Evolutionary conservation across 225 moss, liverwort and hornwort genomes (phyloP).

Genomic region (Anthoceros angustus): DNA sequence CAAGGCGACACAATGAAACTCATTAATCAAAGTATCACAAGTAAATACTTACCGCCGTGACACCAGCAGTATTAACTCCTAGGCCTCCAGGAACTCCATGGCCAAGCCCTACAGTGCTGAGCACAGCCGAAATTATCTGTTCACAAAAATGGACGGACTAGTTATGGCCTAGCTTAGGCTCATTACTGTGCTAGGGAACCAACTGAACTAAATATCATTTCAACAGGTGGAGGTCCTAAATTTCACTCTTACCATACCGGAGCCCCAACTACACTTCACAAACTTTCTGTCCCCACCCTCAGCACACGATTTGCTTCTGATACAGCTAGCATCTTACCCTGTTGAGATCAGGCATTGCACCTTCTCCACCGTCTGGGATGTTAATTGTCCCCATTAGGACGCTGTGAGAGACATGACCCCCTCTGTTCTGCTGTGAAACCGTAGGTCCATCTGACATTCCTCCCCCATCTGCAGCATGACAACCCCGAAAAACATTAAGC

Average conservation of each 20-base stretch:
- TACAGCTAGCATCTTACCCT: constrained; percentile 26
- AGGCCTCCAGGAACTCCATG: constrained; percentile 37
- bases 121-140: constrained; percentile 86
- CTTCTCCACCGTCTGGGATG: constrained; percentile 75
- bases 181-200: neutral
- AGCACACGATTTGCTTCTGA: neutral
- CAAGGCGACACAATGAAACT: neutral
- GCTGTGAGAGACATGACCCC: constrained; percentile 85
- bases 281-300: neutral
- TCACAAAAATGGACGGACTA: constrained; percentile 4
- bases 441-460: constrained; percentile 47
- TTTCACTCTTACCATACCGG: neutral
- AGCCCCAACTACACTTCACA: neutral
- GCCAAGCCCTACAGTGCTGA: constrained; percentile 71
- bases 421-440: constrained; percentile 40
- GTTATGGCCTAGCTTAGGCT: neutral
- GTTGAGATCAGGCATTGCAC: constrained; percentile 73
- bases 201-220: no score
- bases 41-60: constrained; percentile 41
- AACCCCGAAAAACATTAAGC: neutral
- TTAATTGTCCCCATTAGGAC: constrained; percentile 97
- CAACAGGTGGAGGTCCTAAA: no score
- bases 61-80: constrained; percentile 32
- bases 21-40: neutral
- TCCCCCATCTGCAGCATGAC: constrained; percentile 18